Evolutionary conservation across 106 monocot genomes (phyloP), one percentile per base, ranked within the genome.

Genomic region (Dioscorea alata): DNA sequence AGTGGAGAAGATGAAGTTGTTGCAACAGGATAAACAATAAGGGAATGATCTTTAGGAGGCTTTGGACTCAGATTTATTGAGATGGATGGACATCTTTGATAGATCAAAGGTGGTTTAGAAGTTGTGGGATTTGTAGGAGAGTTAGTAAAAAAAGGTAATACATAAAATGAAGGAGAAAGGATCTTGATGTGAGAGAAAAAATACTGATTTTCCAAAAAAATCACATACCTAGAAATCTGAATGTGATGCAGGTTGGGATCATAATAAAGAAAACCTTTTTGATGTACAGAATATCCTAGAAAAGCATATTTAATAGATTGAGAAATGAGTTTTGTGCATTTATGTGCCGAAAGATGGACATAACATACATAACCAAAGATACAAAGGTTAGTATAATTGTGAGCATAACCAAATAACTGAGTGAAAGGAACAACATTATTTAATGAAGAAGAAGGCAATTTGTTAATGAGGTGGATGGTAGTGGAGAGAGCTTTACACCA

Each of bases 121-220:
- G 51, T 51, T 51, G 17, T 17, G 14, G 12, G 51, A 51, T 51
- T 4, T 51, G 51, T 17, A 51, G 58, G 15, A 22, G 31, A 22
- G 20, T 57, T 22, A 57, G 21, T 59, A 59, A 60, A 59, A 19
- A 10, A 50, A 35, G 59, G 57, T 35, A 50, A 32, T 33, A 51
- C 17, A 51, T 1, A 51, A 51, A 51, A 51, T 51, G 4, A 51
- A 51, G 4, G 17, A 17, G 51, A 60, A 53, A 12, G 23, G 59
- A 23, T 20, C 42, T 68, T 50, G 50, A 48, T 49, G 13, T 33
- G 24, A 56, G n/a, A n/a, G n/a, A 63, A 48, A 31, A 63, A 69
- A 76, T 49, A 32, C 13, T 48, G 23, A n/a, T 76, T 63, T 24
- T 54, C 54, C 23, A 69, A 63, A 51, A 69, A 76, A 42, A 58